Conservation (phyloP, 305 asterid species). For the Fraxinus dipetala region DNA sequence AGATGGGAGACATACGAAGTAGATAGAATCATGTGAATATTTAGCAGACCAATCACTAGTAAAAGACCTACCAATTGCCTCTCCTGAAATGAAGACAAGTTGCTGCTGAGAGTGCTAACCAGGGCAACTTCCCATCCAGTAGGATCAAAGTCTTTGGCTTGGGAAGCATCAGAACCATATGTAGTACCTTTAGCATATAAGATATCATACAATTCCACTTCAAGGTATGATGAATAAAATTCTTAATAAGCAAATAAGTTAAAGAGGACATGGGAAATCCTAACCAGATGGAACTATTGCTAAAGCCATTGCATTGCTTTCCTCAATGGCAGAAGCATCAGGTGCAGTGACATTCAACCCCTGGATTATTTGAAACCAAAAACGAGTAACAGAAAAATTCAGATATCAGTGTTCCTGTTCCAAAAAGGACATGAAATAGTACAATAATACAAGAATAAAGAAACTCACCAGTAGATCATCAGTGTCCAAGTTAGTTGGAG, state of each 20-base stretch:
- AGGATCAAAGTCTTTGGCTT: constrained; percentile 62
- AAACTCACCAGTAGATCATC: constrained; percentile 77
- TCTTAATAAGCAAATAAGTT: neutral
- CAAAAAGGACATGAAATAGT: neutral
- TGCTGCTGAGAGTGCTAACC: constrained; percentile 81
- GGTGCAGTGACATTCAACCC: constrained; percentile 57
- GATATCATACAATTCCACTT: constrained; percentile 9
- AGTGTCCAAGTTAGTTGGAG: constrained; percentile 46
- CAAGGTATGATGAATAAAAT: neutral
- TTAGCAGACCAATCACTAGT: neutral
- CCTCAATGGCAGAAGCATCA: constrained; percentile 72
- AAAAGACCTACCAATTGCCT: constrained; percentile 69
- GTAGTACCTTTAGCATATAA: constrained; percentile 46
- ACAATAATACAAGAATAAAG: neutral
- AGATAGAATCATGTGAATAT: neutral
- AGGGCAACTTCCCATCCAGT: constrained; percentile 96
- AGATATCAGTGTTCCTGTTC: neutral
- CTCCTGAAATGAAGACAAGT: constrained; percentile 73
- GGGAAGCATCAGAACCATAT: constrained; percentile 43
- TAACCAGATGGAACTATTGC: constrained; percentile 87
- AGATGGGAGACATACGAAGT: neutral
- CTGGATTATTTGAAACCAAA: constrained; percentile 32
- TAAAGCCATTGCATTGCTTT: constrained; percentile 80
- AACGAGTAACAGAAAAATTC: constrained; percentile 19
- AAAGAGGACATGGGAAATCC: constrained; percentile 18